Percentiles rank a stretch among this genome's conserved stretches.
These are phyloP conservation scores for Ophiostoma montium DNA, from an alignment of 2,329 filamentous ascomycete genomes.

Conservation along the genomic window DNA sequence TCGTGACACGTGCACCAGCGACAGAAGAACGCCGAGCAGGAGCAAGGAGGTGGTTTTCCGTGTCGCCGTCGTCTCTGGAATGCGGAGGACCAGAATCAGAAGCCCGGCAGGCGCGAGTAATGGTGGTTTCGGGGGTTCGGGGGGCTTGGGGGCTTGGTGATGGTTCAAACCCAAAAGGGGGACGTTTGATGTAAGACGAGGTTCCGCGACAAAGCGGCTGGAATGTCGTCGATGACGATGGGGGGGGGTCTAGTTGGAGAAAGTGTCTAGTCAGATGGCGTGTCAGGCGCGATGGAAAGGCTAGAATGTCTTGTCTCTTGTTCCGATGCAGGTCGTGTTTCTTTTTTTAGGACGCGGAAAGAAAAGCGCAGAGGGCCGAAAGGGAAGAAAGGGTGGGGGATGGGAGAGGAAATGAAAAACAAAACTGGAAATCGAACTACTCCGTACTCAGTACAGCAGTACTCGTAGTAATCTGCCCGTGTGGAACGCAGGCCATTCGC, in stretches of 20 bases:
- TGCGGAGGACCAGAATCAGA: too few relatives aligned
- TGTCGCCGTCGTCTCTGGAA: too few relatives aligned
- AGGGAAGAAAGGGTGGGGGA: slow-evolving; percentile 8
- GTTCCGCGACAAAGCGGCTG: neutral
- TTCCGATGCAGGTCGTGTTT: slow-evolving; percentile 9
- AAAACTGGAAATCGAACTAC: neutral
- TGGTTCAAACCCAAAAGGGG: neutral
- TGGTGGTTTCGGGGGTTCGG: too few relatives aligned
- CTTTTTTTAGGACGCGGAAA: slow-evolving; percentile 13
- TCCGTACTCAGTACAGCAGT: neutral
- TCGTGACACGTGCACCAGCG: neutral
- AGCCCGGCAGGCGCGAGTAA: too few relatives aligned
- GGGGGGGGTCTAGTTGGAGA: neutral
- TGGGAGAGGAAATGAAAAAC: slow-evolving; percentile 2
- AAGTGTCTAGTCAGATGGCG: neutral
- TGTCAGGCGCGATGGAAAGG: slow-evolving; percentile 1
- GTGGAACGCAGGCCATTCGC: neutral
- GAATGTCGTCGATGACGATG: neutral
- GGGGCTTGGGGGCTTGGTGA: neutral
- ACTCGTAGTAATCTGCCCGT: too few relatives aligned
- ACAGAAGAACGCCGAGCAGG: neutral
- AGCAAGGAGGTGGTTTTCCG: too few relatives aligned
- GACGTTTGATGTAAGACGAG: slow-evolving; percentile 1
- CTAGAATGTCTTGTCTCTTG: slow-evolving; percentile 1
- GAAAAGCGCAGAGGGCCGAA: slow-evolving; percentile 2